Evolutionary conservation across 148 eudicot genomes (phyloP), one percentile per base, ranked within the genome.

Genomic region (Fallopia convolvulus): DNA sequence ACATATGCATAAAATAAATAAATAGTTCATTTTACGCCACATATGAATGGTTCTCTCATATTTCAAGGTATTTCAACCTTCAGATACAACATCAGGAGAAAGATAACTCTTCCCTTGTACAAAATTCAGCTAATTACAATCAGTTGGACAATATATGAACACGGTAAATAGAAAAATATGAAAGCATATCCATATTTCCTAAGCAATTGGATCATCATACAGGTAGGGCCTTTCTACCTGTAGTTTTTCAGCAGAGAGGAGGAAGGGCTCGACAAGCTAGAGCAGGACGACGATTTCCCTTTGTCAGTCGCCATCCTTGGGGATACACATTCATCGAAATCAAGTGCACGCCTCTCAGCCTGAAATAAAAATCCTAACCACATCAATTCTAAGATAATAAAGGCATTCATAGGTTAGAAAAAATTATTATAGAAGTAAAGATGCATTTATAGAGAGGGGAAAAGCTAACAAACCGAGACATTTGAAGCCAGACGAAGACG

Each of bases 191-290:
- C 39, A 68, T n/a, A 68, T 33, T 39, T 68, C 46, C 72, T 13
- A 61, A 10, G 70, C 70, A 61, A 61, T 12, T 55, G 21, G 65
- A 17, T 50, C 56, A 17, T 50, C 56, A 50, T 50, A 50, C 65
- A 58, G 9, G 30, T 63, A 23, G 39, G 30, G 70, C 23, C 65
- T 26, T 18, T 52, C 58, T 77, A 77, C 80, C 82, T 82, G 77
- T 82, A 84, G 50, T 75, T 82, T 79, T 77, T 82, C 32, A 84
- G 82, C 81, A 84, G 80, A 60, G 76, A 82, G 65, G 87, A 77
- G 47, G 76, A 82, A 74, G 87, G 87, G 74, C 80, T 82, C 44
- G 87, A 72, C 32, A 80, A 78, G 76, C 79, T 82, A 46, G 84
- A 36, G 56, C 44, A 40, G 23, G 63, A 32, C 2, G 36, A 4